Evolutionary conservation across 768 basidiomycete genomes (phyloP), one percentile per base, ranked within the genome.

Genomic region (Auricularia auricula-judae): DNA sequence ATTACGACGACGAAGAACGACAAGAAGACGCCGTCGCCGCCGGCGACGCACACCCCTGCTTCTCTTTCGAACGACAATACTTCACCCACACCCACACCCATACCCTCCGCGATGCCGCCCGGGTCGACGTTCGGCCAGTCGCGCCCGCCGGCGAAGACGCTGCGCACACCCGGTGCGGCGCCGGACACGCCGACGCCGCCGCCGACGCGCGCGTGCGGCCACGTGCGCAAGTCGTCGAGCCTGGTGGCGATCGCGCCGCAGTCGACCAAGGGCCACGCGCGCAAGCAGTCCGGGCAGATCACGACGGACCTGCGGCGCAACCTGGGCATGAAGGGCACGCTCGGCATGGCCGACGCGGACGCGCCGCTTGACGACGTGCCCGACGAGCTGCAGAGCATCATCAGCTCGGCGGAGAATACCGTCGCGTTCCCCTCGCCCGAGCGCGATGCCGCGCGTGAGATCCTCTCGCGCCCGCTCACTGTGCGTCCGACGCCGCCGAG

Each of bases 361-460:
- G 39, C 86, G 43, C 78, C 75, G 47, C 36, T 29, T 2, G 82
- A 82, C 8, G 86, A 93, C 68, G 88, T 91, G n/a, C 89, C 91
- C 1, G 82, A 88, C 51, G 91, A 92, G 72, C 72, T 92, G 64
- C 84, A 85, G 67, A 77, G 78, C 29, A 84, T 92, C 59, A 72
- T 92, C 33, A 59, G 56, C 34, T 59, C 56, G 23, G 23, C 56
- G 23, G 56, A 35, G 56, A 59, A 59, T 33, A 59, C 56, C 29
- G 56, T 59, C 10, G 29, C 23, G 23, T 59, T 59, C 29, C 29
- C 56, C 7, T 33, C 56, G 23, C 56, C 23, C 53, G 61, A 8
- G 39, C 36, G 51, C 44, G 53, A 36, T 3, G 29, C 29, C 63
- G 11, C 43, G 35, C 35, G 29, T 59, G 7, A 21, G 56, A 54